Base-by-base conservation (phyloP, 2,329 filamentous ascomycete genomes). In the Claviceps pazoutovae region DNA sequence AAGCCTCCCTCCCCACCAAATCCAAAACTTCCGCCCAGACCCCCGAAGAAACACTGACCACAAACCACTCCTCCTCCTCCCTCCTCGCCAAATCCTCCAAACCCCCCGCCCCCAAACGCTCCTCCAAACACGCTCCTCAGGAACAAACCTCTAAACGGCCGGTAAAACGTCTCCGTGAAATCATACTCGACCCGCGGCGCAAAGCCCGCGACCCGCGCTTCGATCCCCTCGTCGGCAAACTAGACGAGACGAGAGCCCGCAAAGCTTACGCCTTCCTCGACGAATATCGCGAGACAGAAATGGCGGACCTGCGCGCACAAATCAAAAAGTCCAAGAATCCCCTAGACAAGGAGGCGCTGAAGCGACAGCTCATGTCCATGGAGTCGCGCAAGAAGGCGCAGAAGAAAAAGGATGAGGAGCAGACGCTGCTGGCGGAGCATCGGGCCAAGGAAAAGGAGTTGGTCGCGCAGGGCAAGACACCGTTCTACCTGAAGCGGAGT, bases 401-500 rank as follows among this genome's bases (percentile, higher is more conserved):
- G 57, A 72, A 81, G 59, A 74, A 76, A 50, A 86, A 83, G 69
- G 84, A 88, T 55, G 78, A 82, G 54, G 80, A 85, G 66, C 74
- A 79, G 59, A 77, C 80, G 53, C 71, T 97, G 43, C 61, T 91
- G 51, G 74, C 80, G 45, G 82, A 85, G 66, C 90, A 97, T 70
- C 80, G 85, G 62, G 79, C 79, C 69, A 76, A 82, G 66, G 93
- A 98, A 74, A 89, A 88, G 71, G 85, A 90, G 65, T 71, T 86
- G 55, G 82, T 97, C 49, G 82, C 82, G 60, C 80, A 94, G 71
- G 93, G 93, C 55, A 96, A 96, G 80, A 81, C 78, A 64, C 91
- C 93, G 0, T 98, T 89, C 71, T 97, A 88, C 68, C 72, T 97
- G 61, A 98, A 98, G 79, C 84, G 83, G 72, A 82, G 83, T 62